Conservation (phyloP, 495 filamentous ascomycete genomes). For the Oidiodendron maius region DNA sequence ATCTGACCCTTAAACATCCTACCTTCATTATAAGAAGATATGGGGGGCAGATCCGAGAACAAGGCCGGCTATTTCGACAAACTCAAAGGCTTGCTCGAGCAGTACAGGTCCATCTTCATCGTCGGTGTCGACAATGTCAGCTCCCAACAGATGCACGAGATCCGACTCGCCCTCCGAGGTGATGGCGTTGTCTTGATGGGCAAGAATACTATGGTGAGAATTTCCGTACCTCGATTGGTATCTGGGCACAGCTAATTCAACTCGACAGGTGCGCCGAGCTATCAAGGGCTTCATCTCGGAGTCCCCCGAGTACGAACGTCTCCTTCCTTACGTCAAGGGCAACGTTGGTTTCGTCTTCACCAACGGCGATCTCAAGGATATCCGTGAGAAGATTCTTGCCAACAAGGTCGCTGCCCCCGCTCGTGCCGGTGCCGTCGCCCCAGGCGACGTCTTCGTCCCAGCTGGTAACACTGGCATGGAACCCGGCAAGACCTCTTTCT, state of each 20-base stretch:
- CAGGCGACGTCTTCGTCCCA: constrained; percentile 82
- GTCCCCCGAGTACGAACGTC: constrained; percentile 92
- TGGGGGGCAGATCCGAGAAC: constrained; percentile 95
- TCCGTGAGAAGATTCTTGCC: constrained; percentile 87
- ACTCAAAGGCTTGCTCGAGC: constrained; percentile 88
- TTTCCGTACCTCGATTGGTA: neutral
- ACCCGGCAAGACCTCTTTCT: constrained; percentile 99
- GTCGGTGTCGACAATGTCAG: constrained; percentile 93
- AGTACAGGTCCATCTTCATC: constrained; percentile 95
- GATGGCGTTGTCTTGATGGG: constrained; percentile 96
- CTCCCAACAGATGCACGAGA: constrained; percentile 99
- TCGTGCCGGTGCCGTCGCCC: constrained; percentile 92
- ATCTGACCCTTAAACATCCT: constrained; percentile 91
- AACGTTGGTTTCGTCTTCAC: constrained; percentile 99
- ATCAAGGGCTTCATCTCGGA: constrained; percentile 91
- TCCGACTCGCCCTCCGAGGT: constrained; percentile 79
- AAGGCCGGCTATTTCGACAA: constrained; percentile 99
- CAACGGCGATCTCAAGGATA: constrained; percentile 86
- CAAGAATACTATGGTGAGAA: constrained; percentile 96
- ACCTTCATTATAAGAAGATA: constrained; percentile 95
- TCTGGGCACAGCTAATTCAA: neutral
- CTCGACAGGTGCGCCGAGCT: constrained; percentile 79
- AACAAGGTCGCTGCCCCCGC: constrained; percentile 98
- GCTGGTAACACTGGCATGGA: constrained; percentile 99
- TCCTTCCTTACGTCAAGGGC: constrained; percentile 91